These are phyloP conservation scores for Entelexis paramagnoliae DNA, from an alignment of 1,139 yeast genomes.

Conservation along the genomic window DNA sequence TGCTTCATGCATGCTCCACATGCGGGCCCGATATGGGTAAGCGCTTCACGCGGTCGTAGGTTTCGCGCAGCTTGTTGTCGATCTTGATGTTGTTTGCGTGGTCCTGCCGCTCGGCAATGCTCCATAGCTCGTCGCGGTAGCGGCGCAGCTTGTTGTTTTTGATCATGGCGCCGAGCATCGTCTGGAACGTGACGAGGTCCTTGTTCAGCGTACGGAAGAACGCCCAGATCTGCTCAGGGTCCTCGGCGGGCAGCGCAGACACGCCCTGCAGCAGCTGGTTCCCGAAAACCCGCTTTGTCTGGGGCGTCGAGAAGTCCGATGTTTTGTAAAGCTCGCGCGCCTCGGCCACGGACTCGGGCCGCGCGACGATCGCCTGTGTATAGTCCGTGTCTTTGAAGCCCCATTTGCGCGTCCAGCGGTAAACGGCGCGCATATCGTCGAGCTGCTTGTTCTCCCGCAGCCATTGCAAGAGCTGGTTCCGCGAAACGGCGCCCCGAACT, in stretches of 20 bases:
- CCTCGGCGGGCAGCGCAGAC: not conserved
- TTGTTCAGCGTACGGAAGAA: conserved; percentile 23
- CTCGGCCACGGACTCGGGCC: conserved; percentile 17
- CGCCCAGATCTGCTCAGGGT: conserved; percentile 18
- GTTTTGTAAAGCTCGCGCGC: conserved; percentile 21
- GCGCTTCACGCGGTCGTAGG: conserved; percentile 14
- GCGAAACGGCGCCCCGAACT: conserved; percentile 18
- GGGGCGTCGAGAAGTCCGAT: conserved; percentile 1
- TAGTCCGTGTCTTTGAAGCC: conserved; percentile 21
- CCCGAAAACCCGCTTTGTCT: conserved; percentile 19
- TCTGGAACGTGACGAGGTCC: conserved; percentile 24
- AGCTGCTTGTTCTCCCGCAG: conserved; percentile 8
- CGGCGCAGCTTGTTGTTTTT: conserved; percentile 8
- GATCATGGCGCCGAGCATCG: conserved; percentile 23
- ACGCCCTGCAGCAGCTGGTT: conserved; percentile 19
- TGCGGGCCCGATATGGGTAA: conserved; percentile 1
- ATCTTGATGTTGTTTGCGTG: conserved; percentile 21
- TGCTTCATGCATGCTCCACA: not conserved
- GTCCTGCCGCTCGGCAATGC: conserved; percentile 17
- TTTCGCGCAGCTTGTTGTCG: conserved; percentile 22
- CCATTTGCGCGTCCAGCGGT: conserved; percentile 24
- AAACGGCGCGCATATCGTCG: conserved; percentile 12
- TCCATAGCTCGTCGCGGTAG: conserved; percentile 18
- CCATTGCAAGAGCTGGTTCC: conserved; percentile 24
- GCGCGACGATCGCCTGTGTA: conserved; percentile 16